Conservation (phyloP, 192 early-diverging fungal genomes). For the Coemansia sp. region DNA sequence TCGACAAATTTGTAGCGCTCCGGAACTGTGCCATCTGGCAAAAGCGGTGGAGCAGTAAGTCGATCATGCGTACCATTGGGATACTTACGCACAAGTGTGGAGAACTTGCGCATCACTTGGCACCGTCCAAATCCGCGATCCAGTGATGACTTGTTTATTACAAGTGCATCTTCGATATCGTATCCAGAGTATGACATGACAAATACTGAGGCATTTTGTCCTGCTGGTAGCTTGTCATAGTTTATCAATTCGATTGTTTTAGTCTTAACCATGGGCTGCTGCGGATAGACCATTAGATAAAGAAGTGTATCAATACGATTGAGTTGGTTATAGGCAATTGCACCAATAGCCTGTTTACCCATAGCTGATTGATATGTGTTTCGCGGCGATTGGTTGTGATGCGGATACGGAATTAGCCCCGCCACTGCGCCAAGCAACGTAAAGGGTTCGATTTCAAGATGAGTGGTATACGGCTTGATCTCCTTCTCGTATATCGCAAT, state of each 20-base stretch:
- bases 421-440: slow-evolving; percentile 95
- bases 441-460: slow-evolving; percentile 95
- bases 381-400: slow-evolving; percentile 98
- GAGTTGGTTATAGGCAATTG: slow-evolving; percentile 93
- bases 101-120: slow-evolving; percentile 88
- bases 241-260: slow-evolving; percentile 97
- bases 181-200: slow-evolving; percentile 98
- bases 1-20: slow-evolving; percentile 73
- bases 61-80: slow-evolving; percentile 86
- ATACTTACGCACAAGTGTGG: slow-evolving; percentile 83
- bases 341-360: slow-evolving; percentile 99
- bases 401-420: slow-evolving; percentile 97
- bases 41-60: slow-evolving; percentile 60
- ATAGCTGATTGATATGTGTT: slow-evolving; percentile 99
- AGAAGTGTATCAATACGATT: slow-evolving; percentile 92
- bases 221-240: slow-evolving; percentile 88
- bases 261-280: slow-evolving; percentile 97
- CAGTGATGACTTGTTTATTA: slow-evolving; percentile 88
- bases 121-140: slow-evolving; percentile 97
- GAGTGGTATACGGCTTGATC: slow-evolving; percentile 83
- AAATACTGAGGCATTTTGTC: slow-evolving; percentile 89
- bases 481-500: slow-evolving; percentile 89
- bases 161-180: slow-evolving; percentile 98
- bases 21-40: slow-evolving; percentile 55
- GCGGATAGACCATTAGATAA: slow-evolving; percentile 95